Conservation (phyloP, 106 monocot genomes). For the Phalaenopsis equestris region DNA sequence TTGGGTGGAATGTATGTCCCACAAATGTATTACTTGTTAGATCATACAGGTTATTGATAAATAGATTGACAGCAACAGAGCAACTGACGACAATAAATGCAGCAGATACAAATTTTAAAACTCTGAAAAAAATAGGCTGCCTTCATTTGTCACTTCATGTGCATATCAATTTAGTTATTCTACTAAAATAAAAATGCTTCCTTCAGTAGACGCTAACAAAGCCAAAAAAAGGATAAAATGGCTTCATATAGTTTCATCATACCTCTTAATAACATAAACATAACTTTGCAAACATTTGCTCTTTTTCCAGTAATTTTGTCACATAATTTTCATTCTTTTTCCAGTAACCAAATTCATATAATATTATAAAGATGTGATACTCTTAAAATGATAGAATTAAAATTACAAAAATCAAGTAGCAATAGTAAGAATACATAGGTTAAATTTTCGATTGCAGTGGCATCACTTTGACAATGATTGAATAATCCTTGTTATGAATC, state of each 20-base stretch:
- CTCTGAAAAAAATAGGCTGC: neutral
- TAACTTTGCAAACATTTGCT: too few relatives aligned
- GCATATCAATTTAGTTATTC: neutral
- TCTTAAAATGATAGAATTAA: neutral
- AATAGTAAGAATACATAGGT: neutral
- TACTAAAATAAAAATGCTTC: neutral
- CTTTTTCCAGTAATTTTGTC: too few relatives aligned
- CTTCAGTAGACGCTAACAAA: too few relatives aligned
- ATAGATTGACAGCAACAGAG: neutral
- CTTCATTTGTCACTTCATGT: neutral
- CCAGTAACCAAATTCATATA: neutral
- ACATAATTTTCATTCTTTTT: neutral
- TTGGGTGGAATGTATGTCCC: too few relatives aligned
- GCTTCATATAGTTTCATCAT: too few relatives aligned
- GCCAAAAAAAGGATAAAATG: too few relatives aligned
- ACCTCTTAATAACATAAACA: too few relatives aligned
- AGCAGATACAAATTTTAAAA: neutral
- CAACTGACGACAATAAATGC: neutral
- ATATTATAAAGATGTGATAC: neutral
- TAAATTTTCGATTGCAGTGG: neutral
- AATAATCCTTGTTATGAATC: neutral
- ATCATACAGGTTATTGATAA: neutral
- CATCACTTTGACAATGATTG: neutral
- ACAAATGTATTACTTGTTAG: neutral
- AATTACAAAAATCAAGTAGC: neutral